phyloP scores from a whole-genome alignment of 192 early-diverging fungal species.

The Coemansia sp. region DNA sequence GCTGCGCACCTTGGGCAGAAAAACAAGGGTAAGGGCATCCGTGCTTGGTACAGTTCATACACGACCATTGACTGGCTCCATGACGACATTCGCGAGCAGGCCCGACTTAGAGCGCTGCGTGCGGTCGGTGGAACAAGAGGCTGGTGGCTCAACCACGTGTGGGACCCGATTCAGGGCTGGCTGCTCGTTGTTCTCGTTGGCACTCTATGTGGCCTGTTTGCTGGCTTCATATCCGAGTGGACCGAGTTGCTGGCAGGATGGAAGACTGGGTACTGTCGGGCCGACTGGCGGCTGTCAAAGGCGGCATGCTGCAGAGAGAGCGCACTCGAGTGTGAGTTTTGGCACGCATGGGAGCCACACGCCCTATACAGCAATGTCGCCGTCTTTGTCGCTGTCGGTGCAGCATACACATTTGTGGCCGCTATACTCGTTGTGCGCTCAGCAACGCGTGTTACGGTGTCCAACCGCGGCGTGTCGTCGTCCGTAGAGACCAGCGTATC shows the following conservation, averaged over 20 bases:
- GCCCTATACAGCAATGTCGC: conserved; percentile 14
- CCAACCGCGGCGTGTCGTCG: conserved; percentile 37
- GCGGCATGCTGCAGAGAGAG: conserved; percentile 77
- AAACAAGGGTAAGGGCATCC: conserved; percentile 40
- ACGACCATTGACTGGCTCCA: conserved; percentile 81
- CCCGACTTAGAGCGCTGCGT: conserved; percentile 60
- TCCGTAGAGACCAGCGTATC: conserved; percentile 49
- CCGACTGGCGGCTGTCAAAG: conserved; percentile 70
- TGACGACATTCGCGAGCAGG: conserved; percentile 79
- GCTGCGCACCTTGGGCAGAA: conserved; percentile 17
- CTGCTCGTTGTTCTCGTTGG: conserved; percentile 75
- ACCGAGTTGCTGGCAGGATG: conserved; percentile 82
- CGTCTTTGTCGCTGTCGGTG: conserved; percentile 50
- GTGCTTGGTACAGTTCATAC: conserved; percentile 46
- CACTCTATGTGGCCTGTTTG: conserved; percentile 41
- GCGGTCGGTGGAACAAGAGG: conserved; percentile 56
- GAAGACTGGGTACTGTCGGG: conserved; percentile 78
- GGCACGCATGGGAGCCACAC: conserved; percentile 55
- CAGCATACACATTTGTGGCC: conserved; percentile 58
- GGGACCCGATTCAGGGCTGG: conserved; percentile 84
- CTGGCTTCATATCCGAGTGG: conserved; percentile 49
- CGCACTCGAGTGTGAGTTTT: conserved; percentile 59
- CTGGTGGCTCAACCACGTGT: conserved; percentile 59
- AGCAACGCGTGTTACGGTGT: conserved; percentile 42
- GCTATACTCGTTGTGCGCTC: conserved; percentile 62